These are phyloP conservation scores for Anisogramma anomala DNA, from an alignment of 2,329 filamentous ascomycete genomes.

Conservation along the genomic window DNA sequence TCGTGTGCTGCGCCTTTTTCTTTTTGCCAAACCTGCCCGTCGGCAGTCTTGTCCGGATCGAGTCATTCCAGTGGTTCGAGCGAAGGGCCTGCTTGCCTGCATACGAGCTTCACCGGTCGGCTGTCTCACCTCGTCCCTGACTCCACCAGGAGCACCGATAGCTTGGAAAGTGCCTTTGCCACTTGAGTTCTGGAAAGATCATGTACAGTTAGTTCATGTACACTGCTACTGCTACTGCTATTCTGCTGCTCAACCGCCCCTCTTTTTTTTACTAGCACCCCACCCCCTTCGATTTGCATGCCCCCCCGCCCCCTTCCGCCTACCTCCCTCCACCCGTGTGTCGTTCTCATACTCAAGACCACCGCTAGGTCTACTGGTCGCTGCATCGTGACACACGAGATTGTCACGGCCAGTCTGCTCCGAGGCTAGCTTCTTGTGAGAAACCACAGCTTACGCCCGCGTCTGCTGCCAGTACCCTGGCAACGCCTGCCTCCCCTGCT, in stretches of 20 bases:
- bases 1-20: no score
- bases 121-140: conserved; percentile 6
- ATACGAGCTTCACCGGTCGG: conserved; percentile 4
- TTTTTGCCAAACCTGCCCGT: no score
- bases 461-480: not conserved
- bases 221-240: conserved; percentile 8
- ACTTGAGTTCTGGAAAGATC: conserved; percentile 5
- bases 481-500: conserved; percentile 9
- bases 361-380: conserved; percentile 2
- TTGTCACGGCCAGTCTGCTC: conserved; percentile 3
- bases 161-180: not conserved
- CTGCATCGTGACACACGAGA: conserved; percentile 9
- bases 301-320: not conserved
- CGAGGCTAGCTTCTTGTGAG: conserved; percentile 8
- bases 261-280: not conserved
- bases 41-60: no score
- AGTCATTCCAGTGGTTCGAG: no score
- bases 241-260: conserved; percentile 8
- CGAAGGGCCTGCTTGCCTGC: no score
- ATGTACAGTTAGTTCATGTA: no score
- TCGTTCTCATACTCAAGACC: not conserved
- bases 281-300: conserved; percentile 5
- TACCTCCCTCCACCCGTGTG: not conserved
- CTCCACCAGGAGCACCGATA: conserved; percentile 8
- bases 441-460: conserved; percentile 5